These are phyloP conservation scores for Colletotrichum sp. DNA, from an alignment of 2,329 filamentous ascomycete species.

Conservation along the genomic window DNA sequence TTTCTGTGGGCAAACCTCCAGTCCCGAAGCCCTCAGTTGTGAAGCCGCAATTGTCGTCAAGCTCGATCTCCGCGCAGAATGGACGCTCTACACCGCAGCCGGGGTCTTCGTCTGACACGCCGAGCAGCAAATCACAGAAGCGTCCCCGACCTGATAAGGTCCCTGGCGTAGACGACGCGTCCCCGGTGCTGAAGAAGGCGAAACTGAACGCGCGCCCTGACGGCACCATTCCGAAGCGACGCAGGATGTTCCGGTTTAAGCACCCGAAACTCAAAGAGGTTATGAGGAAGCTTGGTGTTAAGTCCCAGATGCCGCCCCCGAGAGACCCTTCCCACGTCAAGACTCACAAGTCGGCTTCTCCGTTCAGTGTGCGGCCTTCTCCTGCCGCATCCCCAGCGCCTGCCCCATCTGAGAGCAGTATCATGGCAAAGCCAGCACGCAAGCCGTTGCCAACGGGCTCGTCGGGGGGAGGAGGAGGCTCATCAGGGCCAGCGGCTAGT, in stretches of 20 bases:
- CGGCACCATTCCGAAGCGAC: constrained; percentile 24
- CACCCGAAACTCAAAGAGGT: constrained; percentile 37
- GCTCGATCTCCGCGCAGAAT: neutral
- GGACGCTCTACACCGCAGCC: constrained; percentile 9
- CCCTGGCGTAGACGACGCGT: constrained; percentile 34
- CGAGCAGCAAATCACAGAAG: constrained; percentile 31
- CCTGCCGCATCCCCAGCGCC: constrained; percentile 33
- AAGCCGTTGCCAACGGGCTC: constrained; percentile 33
- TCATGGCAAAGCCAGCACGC: constrained; percentile 37
- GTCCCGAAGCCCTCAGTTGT: neutral
- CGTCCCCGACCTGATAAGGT: constrained; percentile 42
- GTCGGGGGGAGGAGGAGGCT: neutral
- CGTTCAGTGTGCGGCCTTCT: constrained; percentile 16
- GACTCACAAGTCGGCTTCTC: constrained; percentile 4
- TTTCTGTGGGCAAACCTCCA: neutral
- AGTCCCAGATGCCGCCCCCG: neutral
- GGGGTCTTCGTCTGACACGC: constrained; percentile 8
- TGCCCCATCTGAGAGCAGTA: constrained; percentile 26
- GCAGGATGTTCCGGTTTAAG: constrained; percentile 42
- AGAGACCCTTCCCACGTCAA: constrained; percentile 12
- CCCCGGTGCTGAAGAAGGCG: constrained; percentile 41
- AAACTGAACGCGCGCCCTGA: constrained; percentile 34
- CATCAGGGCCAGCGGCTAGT: neutral
- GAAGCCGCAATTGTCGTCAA: neutral
- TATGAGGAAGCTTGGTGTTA: constrained; percentile 27